Evolutionary conservation across 805 yeast species (phyloP), one percentile per base, ranked within the genome.

Genomic region (Ogataea paraovalis): DNA sequence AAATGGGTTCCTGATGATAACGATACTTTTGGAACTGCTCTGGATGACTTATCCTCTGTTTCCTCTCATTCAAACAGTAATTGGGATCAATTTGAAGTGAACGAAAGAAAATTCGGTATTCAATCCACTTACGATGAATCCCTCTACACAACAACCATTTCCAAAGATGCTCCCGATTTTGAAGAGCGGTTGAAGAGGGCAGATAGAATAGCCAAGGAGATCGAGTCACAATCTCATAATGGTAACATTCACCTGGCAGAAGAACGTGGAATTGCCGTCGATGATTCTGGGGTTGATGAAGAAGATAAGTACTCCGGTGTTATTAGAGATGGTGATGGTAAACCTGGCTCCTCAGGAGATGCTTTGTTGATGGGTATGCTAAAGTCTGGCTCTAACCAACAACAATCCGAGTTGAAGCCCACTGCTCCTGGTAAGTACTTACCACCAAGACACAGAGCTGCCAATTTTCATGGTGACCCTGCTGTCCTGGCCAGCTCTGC

Each of bases 1-100:
- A 76, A 73, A 58, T 92, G 99, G 99, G 79, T 79, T 19, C 96
- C 96, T 4, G 95, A 85, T 44, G 78, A 51, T 18, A 56, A 51
- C 14, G 39, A 48, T 10, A 54, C 64, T 13, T 60, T 62, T 18
- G 44, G 43, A 41, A 51, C 23, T 40, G 9, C 51, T 49, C 22
- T 47, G 46, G 58, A 65, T 36, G 52, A 30, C 8, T 30, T 34
- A 18, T 14, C 16, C 14, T 25, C 16, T 30, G n/a, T n/a, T n/a
- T n/a, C n/a, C n/a, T 20, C 33, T 10, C 19, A 41, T 30, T 12
- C 64, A 60, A 20, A 36, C 46, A 57, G 57, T 8, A 51, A 52
- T 20, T 94, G 98, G 98, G 97, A 94, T 68, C 99, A 94, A 70
- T 94, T 94, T 68, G 85, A 87, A 45, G 92, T 81, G n/a, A 94